Conservation (phyloP, 2,329 filamentous ascomycete genomes). For the Ophiocordyceps camponoti-rufipedis region DNA sequence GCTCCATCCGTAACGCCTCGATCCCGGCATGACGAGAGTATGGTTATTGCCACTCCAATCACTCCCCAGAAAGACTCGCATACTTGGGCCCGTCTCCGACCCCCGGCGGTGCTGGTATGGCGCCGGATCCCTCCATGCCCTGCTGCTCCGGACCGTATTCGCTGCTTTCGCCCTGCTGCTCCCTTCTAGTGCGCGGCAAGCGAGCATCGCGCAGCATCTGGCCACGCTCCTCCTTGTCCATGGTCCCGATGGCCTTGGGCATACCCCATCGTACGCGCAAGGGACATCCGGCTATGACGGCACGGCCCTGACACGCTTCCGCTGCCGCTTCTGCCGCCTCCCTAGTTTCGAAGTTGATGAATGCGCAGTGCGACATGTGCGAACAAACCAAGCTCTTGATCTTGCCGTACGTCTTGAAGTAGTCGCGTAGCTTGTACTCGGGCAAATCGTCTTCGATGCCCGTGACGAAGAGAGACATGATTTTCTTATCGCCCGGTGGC, state of each 20-base stretch:
- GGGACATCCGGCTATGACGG: conserved; percentile 80
- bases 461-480: conserved; percentile 87
- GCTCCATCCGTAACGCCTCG: conserved; percentile 8
- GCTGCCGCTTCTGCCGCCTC: conserved; percentile 76
- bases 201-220: conserved; percentile 61
- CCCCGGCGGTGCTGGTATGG: conserved; percentile 62
- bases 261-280: conserved; percentile 82
- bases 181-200: conserved; percentile 14
- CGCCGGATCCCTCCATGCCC: conserved; percentile 12
- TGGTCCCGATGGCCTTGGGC: conserved; percentile 77
- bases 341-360: conserved; percentile 81
- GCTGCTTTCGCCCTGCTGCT: conserved; percentile 10
- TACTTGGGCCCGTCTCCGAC: conserved; percentile 57
- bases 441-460: conserved; percentile 92
- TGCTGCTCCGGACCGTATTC: conserved; percentile 13
- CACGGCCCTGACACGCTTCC: conserved; percentile 66
- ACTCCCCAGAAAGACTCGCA: conserved; percentile 71
- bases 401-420: conserved; percentile 77
- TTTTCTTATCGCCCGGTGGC: conserved; percentile 66
- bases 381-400: conserved; percentile 89
- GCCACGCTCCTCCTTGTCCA: conserved; percentile 72
- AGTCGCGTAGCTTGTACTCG: conserved; percentile 76
- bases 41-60: conserved; percentile 3
- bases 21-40: conserved; percentile 4
- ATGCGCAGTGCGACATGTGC: conserved; percentile 92